Evolutionary conservation across 768 basidiomycete genomes (phyloP), one percentile per base, ranked within the genome.

Genomic region (Boletus bicolor): DNA sequence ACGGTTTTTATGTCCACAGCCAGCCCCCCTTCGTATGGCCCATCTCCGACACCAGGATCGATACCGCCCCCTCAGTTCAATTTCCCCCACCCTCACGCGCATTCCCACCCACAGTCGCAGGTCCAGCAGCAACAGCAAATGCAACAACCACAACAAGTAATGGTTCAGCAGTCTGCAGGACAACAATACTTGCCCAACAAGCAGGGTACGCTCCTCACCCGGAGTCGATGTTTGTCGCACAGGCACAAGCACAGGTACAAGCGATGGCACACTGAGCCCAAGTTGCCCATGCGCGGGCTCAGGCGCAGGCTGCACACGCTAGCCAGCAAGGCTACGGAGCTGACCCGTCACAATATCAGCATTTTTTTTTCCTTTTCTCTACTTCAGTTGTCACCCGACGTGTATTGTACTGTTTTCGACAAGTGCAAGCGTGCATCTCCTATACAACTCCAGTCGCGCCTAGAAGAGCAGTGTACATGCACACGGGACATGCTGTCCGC

Each of bases 401-500:
- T 21, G 57, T 56, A 48, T 60, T 65, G 58, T 61, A 44, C 49
- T 26, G 43, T 63, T 64, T 54, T 37, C 32, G 45, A 41, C 24
- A 21, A 11, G 94, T 98, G n/a, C n/a, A n/a, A n/a, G n/a, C n/a
- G n/a, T n/a, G n/a, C n/a, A n/a, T n/a, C n/a, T n/a, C n/a, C n/a
- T n/a, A n/a, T n/a, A n/a, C n/a, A n/a, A n/a, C n/a, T 98, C 74
- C 90, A 94, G 70, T 80, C 82, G 58, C 83, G 91, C 52, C 78
- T 95, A 47, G 89, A 93, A 61, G 89, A 93, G 67, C 93, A 95
- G 67, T 81, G 93, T 53, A 79, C 82, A 44, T 81, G 87, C 58
- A 83, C 82, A 21, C 80, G 91, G 60, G 84, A 90, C 75, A 70
- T 80, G 64, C 59, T 69, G 7, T n/a, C n/a, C n/a, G 70, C 81